phyloP scores from a whole-genome alignment of 1,284 basidiomycete genomes.

The Heliocybe sulcata region DNA sequence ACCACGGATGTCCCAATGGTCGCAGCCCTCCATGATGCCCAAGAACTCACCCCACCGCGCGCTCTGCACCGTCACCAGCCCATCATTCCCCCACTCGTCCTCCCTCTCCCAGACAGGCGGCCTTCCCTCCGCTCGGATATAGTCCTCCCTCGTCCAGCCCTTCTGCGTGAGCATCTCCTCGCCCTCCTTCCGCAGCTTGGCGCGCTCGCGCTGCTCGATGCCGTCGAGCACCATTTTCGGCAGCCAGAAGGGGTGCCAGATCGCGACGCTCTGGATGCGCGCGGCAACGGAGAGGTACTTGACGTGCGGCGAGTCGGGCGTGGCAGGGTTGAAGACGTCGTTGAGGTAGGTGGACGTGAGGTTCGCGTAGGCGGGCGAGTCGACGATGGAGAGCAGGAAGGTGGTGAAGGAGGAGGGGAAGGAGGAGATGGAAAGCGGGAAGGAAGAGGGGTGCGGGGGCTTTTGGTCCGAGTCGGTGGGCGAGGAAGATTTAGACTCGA shows the following conservation, averaged over 20 bases:
- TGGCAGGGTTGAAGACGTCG: slow-evolving; percentile 86
- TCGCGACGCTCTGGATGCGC: slow-evolving; percentile 60
- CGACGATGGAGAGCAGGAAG: slow-evolving; percentile 85
- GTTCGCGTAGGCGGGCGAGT: slow-evolving; percentile 97
- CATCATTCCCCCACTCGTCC: slow-evolving; percentile 87
- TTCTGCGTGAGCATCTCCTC: slow-evolving; percentile 4
- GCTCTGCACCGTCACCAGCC: slow-evolving; percentile 84
- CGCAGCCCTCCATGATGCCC: slow-evolving; percentile 83
- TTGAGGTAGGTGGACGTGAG: slow-evolving; percentile 85
- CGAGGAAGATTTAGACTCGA: background rate
- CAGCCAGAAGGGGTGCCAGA: slow-evolving; percentile 96
- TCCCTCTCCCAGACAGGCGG: slow-evolving; percentile 35
- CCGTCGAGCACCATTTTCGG: slow-evolving; percentile 92
- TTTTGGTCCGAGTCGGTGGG: background rate
- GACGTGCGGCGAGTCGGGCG: slow-evolving; percentile 79
- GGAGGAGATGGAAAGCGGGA: slow-evolving; percentile 38
- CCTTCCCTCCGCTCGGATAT: background rate
- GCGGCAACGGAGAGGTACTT: slow-evolving; percentile 92
- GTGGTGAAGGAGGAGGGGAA: slow-evolving; percentile 81
- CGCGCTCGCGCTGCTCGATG: slow-evolving; percentile 49
- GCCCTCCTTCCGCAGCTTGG: slow-evolving; percentile 22
- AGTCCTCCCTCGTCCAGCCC: background rate
- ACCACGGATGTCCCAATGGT: slow-evolving; percentile 97
- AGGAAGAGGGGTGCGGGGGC: slow-evolving; percentile 15
- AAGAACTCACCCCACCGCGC: slow-evolving; percentile 94